These are phyloP conservation scores for Metschnikowia orientalis DNA, from an alignment of 805 yeast genomes.

Conservation along the genomic window DNA sequence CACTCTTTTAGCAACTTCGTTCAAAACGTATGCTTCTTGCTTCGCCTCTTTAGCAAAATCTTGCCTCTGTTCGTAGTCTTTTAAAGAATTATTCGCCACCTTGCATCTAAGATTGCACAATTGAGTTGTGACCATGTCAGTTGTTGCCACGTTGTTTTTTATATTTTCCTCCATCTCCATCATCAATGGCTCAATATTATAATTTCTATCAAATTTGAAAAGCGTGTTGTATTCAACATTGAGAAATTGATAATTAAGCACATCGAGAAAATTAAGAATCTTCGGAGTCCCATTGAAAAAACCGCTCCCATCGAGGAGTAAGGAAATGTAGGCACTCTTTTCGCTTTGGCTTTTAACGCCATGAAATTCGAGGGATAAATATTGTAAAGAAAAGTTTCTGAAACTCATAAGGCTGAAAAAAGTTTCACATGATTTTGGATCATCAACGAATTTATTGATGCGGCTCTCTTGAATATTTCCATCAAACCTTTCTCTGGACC, in stretches of 20 bases:
- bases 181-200: constrained; percentile 29
- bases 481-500: constrained; percentile 47
- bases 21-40: constrained; percentile 24
- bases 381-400: constrained; percentile 58
- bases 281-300: constrained; percentile 60
- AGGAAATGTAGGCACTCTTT: constrained; percentile 47
- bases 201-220: constrained; percentile 24
- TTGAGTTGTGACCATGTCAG: constrained; percentile 20
- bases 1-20: constrained; percentile 41
- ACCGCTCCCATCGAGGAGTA: constrained; percentile 48
- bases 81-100: constrained; percentile 14
- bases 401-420: constrained; percentile 57
- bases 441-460: constrained; percentile 31
- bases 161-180: constrained; percentile 7
- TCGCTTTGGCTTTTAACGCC: constrained; percentile 46
- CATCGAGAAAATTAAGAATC: constrained; percentile 64
- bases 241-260: constrained; percentile 49
- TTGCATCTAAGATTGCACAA: constrained; percentile 22
- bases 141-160: constrained; percentile 3
- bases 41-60: constrained; percentile 25
- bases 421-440: constrained; percentile 43
- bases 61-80: constrained; percentile 19
- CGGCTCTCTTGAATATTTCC: constrained; percentile 31
- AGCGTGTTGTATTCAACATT: constrained; percentile 42
- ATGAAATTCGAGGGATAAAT: constrained; percentile 71